phyloP scores from a whole-genome alignment of 352 stramenopile genomes.

The Hyphochytrium catenoides region DNA sequence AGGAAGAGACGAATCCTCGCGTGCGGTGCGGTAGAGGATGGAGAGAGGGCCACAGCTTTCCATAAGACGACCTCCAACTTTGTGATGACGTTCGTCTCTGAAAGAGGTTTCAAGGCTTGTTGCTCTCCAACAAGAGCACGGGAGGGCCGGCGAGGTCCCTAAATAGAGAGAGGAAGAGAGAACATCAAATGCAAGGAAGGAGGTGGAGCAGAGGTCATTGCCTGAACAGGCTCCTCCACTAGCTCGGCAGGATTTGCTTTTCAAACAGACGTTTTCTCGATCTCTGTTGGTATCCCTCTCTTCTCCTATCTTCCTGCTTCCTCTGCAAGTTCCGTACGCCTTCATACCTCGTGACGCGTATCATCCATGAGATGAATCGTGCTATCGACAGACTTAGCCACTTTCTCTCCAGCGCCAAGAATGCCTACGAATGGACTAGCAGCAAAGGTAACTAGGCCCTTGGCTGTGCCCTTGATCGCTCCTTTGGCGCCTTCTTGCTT shows the following conservation, averaged over 20 bases:
- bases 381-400: constrained; percentile 51
- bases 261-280: too few relatives aligned
- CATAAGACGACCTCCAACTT: constrained; percentile 49
- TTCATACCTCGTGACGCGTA: constrained; percentile 39
- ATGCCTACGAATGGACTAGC: constrained; percentile 51
- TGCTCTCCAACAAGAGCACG: too few relatives aligned
- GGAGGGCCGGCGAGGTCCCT: too few relatives aligned
- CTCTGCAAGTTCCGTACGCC: constrained; percentile 32
- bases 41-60: constrained; percentile 33
- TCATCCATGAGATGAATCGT: constrained; percentile 59
- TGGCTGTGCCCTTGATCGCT: constrained; percentile 48
- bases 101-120: constrained; percentile 39
- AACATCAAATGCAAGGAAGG: too few relatives aligned
- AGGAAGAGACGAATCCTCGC: too few relatives aligned
- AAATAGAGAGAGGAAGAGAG: too few relatives aligned
- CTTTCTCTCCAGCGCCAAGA: constrained; percentile 49
- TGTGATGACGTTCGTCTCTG: constrained; percentile 57
- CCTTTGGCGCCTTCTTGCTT: constrained; percentile 42
- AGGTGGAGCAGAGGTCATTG: too few relatives aligned
- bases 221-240: too few relatives aligned
- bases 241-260: too few relatives aligned
- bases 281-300: too few relatives aligned
- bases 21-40: too few relatives aligned
- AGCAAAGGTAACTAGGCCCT: constrained; percentile 42
- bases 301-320: too few relatives aligned